Percentiles rank a stretch among this genome's conserved stretches.
phyloP scores from a whole-genome alignment of 2,329 filamentous ascomycete species.

The Fusarium agapanthi region DNA sequence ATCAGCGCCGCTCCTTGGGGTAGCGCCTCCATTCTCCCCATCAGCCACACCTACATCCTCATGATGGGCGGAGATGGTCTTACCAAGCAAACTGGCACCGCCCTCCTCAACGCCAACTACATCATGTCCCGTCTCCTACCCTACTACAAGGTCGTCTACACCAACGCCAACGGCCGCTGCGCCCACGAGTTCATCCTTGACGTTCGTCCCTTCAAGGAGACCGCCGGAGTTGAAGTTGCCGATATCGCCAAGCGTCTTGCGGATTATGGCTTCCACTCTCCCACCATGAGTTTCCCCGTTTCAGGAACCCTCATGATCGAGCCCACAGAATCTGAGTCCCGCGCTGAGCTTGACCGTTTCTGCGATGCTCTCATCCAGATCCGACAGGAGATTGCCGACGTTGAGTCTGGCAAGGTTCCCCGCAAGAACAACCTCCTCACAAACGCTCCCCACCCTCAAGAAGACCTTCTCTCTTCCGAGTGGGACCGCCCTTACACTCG shows the following conservation, averaged over 20 bases:
- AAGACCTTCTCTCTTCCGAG: conserved; percentile 73
- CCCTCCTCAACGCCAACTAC: conserved; percentile 95
- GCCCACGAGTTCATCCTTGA: conserved; percentile 98
- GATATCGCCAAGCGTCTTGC: conserved; percentile 96
- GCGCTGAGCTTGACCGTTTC: conserved; percentile 92
- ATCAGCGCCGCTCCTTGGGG: conserved; percentile 74
- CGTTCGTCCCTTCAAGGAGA: conserved; percentile 83
- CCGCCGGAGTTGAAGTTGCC: conserved; percentile 85
- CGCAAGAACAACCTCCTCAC: conserved; percentile 85
- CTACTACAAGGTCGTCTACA: conserved; percentile 93
- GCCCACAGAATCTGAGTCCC: conserved; percentile 92
- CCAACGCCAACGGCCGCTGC: conserved; percentile 86
- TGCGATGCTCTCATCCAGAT: conserved; percentile 90
- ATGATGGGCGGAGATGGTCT: conserved; percentile 83
- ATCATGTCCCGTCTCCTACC: conserved; percentile 86
- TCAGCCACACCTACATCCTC: conserved; percentile 94
- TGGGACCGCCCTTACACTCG: conserved; percentile 87
- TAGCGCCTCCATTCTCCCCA: conserved; percentile 90
- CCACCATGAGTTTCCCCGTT: conserved; percentile 97
- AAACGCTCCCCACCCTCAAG: conserved; percentile 86
- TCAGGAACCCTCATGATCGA: conserved; percentile 98
- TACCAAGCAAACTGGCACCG: conserved; percentile 89
- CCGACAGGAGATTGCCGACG: conserved; percentile 80
- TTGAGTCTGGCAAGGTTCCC: conserved; percentile 83
- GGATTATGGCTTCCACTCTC: conserved; percentile 96